Evolutionary conservation across 2,329 filamentous ascomycete species (phyloP), one percentile per base, ranked within the genome.

Genomic region (Calcarisporium arbuscula): DNA sequence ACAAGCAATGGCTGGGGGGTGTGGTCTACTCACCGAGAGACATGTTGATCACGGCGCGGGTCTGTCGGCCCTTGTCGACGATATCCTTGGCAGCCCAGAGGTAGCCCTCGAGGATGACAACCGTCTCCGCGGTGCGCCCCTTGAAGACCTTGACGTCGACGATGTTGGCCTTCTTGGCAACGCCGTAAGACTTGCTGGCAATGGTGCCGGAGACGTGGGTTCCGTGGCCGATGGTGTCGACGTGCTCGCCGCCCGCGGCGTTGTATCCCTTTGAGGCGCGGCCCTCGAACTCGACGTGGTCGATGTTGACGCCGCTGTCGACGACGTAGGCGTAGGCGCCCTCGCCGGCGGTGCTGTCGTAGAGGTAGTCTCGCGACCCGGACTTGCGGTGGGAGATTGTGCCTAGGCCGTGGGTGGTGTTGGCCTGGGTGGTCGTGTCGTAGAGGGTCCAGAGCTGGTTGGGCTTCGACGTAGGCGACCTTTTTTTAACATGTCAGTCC

Each of bases 21-120:
- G n/a, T n/a, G n/a, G n/a, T n/a, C n/a, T n/a, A 36, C 36, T 28
- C 28, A 44, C 42, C 72, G 3, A 78, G 62, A 16, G 69, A 75
- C 68, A 78, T 68, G 57, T 64, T 72, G 38, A 74, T 62, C 14
- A 76, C 70, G 12, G 70, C 54, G n/a, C 60, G 60, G 17, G 37
- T 48, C 26, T 54, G 49, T 16, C 66, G 65, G 28, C 53, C 54
- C 12, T 61, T 57, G 22, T 38, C 44, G 28, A 48, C 51, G 40
- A 64, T 64, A 49, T 70, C 63, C 35, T 56, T 52, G 18, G 64
- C 60, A 6, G 66, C 65, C 52, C 56, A 65, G 28, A 58, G 45
- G 30, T 47, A 57, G 19, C 58, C 59, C 7, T 55, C 47, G 15
- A 57, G 45, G 23, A 55, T 42, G 11, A 53, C 18, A 8, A 23